Evolutionary conservation across 495 filamentous ascomycete genomes (phyloP).

Genomic region (Neurospora pannonica): DNA sequence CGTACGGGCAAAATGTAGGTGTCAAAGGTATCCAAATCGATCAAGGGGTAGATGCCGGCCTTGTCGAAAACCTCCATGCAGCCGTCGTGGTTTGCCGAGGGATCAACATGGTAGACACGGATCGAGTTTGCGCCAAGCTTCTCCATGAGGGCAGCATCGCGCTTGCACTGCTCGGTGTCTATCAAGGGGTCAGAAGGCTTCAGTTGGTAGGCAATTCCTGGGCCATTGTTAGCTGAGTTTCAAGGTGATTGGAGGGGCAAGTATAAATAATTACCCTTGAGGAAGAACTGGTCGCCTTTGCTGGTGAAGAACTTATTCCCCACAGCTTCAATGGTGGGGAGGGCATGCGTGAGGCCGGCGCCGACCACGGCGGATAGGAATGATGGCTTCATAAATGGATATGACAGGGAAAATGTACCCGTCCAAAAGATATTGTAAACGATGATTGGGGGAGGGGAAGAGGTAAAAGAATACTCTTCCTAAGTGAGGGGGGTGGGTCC

Average conservation of each 20-base stretch:
- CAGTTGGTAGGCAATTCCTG: conserved; percentile 20
- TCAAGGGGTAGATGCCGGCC: conserved; percentile 69
- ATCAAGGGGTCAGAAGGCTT: conserved; percentile 57
- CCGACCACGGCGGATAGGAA: conserved; percentile 20
- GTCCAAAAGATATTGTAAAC: neutral
- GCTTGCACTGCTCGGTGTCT: conserved; percentile 65
- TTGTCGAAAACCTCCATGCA: conserved; percentile 62
- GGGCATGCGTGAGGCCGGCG: conserved; percentile 24
- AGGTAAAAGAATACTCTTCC: neutral
- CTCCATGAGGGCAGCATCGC: conserved; percentile 71
- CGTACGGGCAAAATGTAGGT: conserved; percentile 67
- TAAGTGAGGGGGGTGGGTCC: neutral
- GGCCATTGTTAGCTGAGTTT: neutral
- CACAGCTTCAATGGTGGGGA: conserved; percentile 53
- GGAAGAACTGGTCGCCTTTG: conserved; percentile 69
- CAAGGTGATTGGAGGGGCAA: neutral
- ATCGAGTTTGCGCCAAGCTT: conserved; percentile 75
- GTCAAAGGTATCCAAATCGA: conserved; percentile 77
- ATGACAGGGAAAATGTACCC: neutral
- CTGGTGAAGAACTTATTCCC: conserved; percentile 81
- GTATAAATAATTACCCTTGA: conserved; percentile 52
- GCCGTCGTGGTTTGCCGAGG: conserved; percentile 54
- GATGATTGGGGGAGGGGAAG: neutral
- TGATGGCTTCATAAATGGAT: conserved; percentile 11
- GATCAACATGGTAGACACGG: conserved; percentile 82